Percentiles rank a stretch among this genome's conserved stretches.
Evolutionary conservation across 495 filamentous ascomycete species (phyloP).

Genomic region (Penicillium pulvis): DNA sequence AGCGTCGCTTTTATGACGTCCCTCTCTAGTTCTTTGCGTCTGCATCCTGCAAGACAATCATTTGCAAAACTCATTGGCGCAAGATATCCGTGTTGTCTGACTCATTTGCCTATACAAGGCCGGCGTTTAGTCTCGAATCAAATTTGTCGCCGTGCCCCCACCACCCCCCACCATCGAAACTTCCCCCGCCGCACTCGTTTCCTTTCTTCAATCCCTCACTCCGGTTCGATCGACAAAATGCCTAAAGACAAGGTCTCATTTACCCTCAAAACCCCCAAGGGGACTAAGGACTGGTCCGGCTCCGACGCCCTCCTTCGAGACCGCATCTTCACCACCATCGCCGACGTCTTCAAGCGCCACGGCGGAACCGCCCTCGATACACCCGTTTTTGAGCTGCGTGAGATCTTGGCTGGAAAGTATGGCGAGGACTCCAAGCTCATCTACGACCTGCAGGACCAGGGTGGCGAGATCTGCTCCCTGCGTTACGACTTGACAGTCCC

Average conservation of each 20-base stretch:
- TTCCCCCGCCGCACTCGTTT: conserved; percentile 34
- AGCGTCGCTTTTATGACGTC: conserved; percentile 30
- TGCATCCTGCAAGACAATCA: conserved; percentile 32
- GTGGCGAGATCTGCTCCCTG: conserved; percentile 80
- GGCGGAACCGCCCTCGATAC: conserved; percentile 86
- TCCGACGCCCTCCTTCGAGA: conserved; percentile 49
- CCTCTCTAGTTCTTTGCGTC: conserved; percentile 22
- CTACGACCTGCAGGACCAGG: conserved; percentile 85
- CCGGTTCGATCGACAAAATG: conserved; percentile 29
- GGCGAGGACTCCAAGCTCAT: conserved; percentile 91
- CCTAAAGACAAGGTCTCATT: conserved; percentile 41
- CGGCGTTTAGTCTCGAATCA: conserved; percentile 30
- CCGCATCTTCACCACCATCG: conserved; percentile 81
- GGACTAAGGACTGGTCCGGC: conserved; percentile 47
- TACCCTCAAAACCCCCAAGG: conserved; percentile 54
- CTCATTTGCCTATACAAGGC: conserved; percentile 24
- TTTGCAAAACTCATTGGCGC: conserved; percentile 19
- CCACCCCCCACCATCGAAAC: conserved; percentile 41
- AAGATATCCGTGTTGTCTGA: conserved; percentile 14
- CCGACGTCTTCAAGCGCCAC: conserved; percentile 85
- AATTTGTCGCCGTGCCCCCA: conserved; percentile 40
- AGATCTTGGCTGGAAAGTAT: conserved; percentile 85
- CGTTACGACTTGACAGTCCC: conserved; percentile 94
- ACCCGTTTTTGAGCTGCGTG: conserved; percentile 76
- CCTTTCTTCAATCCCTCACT: conserved; percentile 29